phyloP scores from a whole-genome alignment of 306 rosid genomes.

The Pterocarpus macrocarpus region DNA sequence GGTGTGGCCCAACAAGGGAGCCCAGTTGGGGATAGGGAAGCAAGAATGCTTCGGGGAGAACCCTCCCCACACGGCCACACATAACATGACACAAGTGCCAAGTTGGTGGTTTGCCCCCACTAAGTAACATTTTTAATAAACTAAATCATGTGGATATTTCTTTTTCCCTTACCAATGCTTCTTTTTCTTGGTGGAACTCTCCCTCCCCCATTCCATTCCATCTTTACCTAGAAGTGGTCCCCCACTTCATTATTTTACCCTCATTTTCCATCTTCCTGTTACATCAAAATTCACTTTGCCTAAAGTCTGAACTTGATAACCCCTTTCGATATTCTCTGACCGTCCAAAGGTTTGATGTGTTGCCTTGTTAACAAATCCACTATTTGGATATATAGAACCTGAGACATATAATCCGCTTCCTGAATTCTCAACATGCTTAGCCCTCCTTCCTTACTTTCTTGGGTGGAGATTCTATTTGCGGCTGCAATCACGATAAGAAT shows the following conservation, averaged over 20 bases:
- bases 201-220: neutral
- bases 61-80: neutral
- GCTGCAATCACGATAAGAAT: conserved; percentile 3
- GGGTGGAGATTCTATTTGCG: neutral
- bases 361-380: neutral
- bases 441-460: neutral
- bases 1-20: neutral
- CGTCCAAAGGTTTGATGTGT: neutral
- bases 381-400: neutral
- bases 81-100: too few species aligned
- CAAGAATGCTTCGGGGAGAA: neutral
- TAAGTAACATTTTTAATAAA: too few species aligned
- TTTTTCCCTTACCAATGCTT: too few species aligned
- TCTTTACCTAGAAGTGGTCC: conserved; percentile 25
- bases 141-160: too few species aligned
- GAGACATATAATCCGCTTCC: neutral
- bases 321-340: neutral
- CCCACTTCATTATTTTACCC: neutral
- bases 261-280: neutral
- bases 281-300: conserved; percentile 13
- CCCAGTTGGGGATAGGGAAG: neutral
- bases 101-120: too few species aligned
- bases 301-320: neutral
- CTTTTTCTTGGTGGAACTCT: neutral
- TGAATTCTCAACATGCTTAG: neutral